Conservation (phyloP, 169 alveolate genomes). For the Plasmodium reichenowi region DNA sequence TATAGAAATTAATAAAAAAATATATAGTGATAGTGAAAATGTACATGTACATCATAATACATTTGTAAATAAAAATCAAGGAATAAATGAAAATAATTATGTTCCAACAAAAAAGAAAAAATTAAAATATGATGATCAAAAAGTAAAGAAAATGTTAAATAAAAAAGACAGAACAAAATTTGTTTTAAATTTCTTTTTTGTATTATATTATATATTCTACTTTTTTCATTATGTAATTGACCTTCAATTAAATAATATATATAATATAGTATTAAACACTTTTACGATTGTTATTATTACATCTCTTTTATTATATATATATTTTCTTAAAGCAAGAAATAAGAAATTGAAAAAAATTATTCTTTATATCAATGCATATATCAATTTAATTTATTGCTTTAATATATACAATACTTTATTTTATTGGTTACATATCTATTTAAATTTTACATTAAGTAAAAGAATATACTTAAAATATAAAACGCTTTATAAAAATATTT, state of each 20-base stretch:
- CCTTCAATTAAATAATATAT: constrained; percentile 58
- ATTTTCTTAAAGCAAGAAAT: constrained; percentile 57
- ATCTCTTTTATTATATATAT: constrained; percentile 51
- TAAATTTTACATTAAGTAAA: constrained; percentile 68
- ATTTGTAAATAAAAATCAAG: constrained; percentile 12
- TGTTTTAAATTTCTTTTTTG: constrained; percentile 63
- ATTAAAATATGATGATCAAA: constrained; percentile 63
- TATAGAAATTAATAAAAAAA: constrained; percentile 67
- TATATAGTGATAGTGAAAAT: constrained; percentile 70
- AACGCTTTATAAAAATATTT: constrained; percentile 55
- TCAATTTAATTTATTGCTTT: constrained; percentile 48
- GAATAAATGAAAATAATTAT: constrained; percentile 35
- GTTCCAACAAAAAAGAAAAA: constrained; percentile 46
- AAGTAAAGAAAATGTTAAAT: constrained; percentile 49
- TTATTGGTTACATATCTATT: constrained; percentile 60
- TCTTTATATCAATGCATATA: constrained; percentile 51
- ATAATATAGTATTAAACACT: constrained; percentile 44
- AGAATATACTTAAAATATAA: constrained; percentile 62
- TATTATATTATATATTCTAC: constrained; percentile 64
- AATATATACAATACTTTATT: constrained; percentile 57
- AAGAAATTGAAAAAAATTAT: constrained; percentile 66
- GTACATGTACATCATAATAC: constrained; percentile 27
- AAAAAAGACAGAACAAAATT: constrained; percentile 45
- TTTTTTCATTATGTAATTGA: constrained; percentile 71
- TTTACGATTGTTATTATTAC: constrained; percentile 41